Evolutionary conservation across 2,329 filamentous ascomycete species (phyloP), one percentile per base, ranked within the genome.

Genomic region (Piedraia hortae): DNA sequence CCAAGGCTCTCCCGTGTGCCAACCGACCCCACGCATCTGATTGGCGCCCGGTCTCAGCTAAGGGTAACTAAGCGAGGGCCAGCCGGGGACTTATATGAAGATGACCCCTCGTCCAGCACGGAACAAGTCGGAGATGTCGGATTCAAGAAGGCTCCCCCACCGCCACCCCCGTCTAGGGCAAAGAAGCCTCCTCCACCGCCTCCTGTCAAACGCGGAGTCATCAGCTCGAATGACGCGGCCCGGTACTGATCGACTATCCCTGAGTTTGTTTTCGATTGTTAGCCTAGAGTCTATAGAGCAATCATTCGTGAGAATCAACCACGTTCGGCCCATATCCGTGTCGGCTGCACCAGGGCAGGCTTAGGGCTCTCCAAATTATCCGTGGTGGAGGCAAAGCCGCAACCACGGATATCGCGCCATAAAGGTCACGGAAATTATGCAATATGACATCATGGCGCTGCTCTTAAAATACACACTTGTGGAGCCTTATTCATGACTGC

Each of bases 121-220:
- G 15, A 16, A 10, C 15, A 14, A 10, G 16, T 7, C 7, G 16
- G 16, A 17, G 10, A 17, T 7, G 16, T 10, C 16, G n/a, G n/a
- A n/a, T n/a, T 56, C 40, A 63, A 60, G 42, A 54, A 53, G 19
- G 59, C 62, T 20, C 64, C 65, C 10, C 64, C 65, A 13, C 65
- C 64, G 12, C 61, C 61, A 12, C 58, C 60, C 5, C 39, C 39
- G 19, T 34, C 56, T 11, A 48, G 63, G 36, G 46, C 58, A 16
- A 71, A 68, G 51, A 70, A 70, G 42, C 62, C 63, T 10, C 56
- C 59, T 11, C 62, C 64, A 27, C 64, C 62, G 11, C 61, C 60
- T 6, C 64, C 65, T 11, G 56, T 63, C 46, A 69, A 69, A 50
- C 48, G 61, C 31, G 54, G 47, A 41, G 48, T 47, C 28, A 38